Percentiles rank a stretch among this genome's conserved stretches.
Evolutionary conservation across 306 rosid species (phyloP).

Genomic region (Dryas alaskensis): DNA sequence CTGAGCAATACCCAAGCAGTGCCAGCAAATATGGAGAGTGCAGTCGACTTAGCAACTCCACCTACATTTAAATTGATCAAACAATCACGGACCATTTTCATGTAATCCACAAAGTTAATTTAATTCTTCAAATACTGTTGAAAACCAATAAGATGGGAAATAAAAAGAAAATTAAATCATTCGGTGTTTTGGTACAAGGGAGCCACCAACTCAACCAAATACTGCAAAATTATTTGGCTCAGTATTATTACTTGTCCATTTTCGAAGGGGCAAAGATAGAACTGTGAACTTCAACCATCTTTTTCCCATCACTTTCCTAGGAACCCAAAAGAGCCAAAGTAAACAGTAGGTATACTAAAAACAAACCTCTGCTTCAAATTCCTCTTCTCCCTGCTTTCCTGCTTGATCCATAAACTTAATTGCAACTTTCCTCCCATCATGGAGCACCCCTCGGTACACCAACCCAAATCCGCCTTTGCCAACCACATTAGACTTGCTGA

Average conservation of each 20-base stretch:
- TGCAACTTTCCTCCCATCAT: constrained; percentile 80
- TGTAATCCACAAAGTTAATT: constrained; percentile 12
- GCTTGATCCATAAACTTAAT: constrained; percentile 87
- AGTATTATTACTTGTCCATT: neutral
- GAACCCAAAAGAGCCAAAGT: constrained; percentile 10
- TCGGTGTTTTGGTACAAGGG: neutral
- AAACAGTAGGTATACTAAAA: constrained; percentile 12
- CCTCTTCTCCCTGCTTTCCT: constrained; percentile 93
- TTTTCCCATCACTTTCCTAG: neutral
- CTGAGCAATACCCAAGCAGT: constrained; percentile 82
- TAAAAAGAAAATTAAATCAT: neutral
- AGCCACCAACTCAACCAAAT: neutral
- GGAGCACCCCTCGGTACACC: constrained; percentile 84
- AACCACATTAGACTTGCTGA: constrained; percentile 85
- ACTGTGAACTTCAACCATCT: neutral
- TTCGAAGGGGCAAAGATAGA: neutral
- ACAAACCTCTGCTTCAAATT: constrained; percentile 82
- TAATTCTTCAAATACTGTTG: neutral
- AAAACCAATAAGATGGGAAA: neutral
- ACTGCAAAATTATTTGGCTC: neutral
- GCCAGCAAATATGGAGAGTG: constrained; percentile 82
- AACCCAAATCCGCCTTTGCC: constrained; percentile 89
- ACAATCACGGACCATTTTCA: constrained; percentile 23
- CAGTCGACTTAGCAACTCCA: constrained; percentile 81
- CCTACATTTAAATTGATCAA: constrained; percentile 42